A percentile compares a stretch with the other conserved stretches of the same genome.
These are phyloP conservation scores for Xylaria castorea DNA, from an alignment of 495 filamentous ascomycete genomes.

Conservation along the genomic window DNA sequence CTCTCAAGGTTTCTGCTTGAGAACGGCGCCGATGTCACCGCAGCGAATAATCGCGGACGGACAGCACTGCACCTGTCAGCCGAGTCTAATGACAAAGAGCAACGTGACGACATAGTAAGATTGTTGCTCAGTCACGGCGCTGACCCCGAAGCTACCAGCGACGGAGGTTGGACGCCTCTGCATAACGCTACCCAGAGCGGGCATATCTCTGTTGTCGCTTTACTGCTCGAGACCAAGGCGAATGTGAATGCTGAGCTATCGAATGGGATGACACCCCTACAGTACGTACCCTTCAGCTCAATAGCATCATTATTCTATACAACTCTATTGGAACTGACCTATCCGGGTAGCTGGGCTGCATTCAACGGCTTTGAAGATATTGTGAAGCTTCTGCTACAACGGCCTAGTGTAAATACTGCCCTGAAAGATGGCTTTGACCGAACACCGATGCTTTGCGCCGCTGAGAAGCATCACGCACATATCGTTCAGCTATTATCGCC, in stretches of 20 bases:
- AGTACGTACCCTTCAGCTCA: conserved; percentile 35
- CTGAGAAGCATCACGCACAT: conserved; percentile 63
- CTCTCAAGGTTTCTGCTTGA: conserved; percentile 63
- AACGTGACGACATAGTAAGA: conserved; percentile 59
- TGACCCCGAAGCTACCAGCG: conserved; percentile 61
- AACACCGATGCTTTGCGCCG: conserved; percentile 65
- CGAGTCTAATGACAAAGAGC: conserved; percentile 48
- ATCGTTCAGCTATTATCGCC: conserved; percentile 65
- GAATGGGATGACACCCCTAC: conserved; percentile 68
- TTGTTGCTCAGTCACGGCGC: conserved; percentile 61
- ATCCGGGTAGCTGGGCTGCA: conserved; percentile 51
- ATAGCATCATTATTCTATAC: conserved; percentile 22
- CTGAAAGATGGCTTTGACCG: conserved; percentile 67
- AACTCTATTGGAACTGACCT: not conserved
- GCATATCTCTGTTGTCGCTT: conserved; percentile 53
- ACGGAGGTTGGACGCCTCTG: conserved; percentile 68
- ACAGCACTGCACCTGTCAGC: conserved; percentile 67
- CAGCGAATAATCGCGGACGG: conserved; percentile 63
- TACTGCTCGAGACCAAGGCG: conserved; percentile 58
- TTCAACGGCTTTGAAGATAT: conserved; percentile 65
- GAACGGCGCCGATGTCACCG: conserved; percentile 55
- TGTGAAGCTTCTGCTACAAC: conserved; percentile 59
- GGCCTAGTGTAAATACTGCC: conserved; percentile 53
- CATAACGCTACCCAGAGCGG: conserved; percentile 69
- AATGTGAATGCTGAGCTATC: conserved; percentile 60